Conservation (phyloP, 257 asterid species). For the Cordia subcordata region DNA sequence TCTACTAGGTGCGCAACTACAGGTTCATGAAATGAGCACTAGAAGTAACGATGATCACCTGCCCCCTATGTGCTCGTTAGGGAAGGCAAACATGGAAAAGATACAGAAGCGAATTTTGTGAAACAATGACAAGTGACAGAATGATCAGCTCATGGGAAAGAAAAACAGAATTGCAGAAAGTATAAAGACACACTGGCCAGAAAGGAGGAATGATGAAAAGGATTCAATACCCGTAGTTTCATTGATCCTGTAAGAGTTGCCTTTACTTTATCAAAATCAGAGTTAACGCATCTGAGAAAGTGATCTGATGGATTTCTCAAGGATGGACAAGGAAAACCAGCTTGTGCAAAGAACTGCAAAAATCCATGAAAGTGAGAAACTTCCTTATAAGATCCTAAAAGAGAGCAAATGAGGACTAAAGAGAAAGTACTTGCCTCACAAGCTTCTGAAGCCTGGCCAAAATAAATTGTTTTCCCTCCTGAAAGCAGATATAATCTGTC, state of each 20-base stretch:
- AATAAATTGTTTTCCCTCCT: constrained; percentile 85
- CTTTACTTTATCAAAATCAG: constrained; percentile 94
- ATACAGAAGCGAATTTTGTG: too few relatives aligned
- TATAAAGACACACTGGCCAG: too few relatives aligned
- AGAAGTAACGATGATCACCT: too few relatives aligned
- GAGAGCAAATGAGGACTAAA: not conserved
- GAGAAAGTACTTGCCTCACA: constrained; percentile 53
- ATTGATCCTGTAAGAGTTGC: constrained; percentile 98
- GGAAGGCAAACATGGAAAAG: too few relatives aligned
- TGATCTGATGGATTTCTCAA: constrained; percentile 93
- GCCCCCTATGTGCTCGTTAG: too few relatives aligned
- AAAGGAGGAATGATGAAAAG: too few relatives aligned
- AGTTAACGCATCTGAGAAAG: constrained; percentile 83
- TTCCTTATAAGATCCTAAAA: not conserved
- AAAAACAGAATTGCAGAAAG: too few relatives aligned
- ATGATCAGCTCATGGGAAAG: too few relatives aligned
- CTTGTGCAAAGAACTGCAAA: constrained; percentile 86
- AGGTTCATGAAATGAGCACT: too few relatives aligned
- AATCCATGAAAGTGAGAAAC: not conserved
- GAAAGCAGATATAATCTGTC: constrained; percentile 83
- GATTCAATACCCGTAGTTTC: constrained; percentile 66
- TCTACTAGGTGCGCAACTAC: too few relatives aligned
- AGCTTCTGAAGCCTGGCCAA: constrained; percentile 90
- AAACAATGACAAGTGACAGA: too few relatives aligned
- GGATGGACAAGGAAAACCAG: constrained; percentile 96